Conservation (phyloP, 768 basidiomycete genomes). For the Suillus americanus region DNA sequence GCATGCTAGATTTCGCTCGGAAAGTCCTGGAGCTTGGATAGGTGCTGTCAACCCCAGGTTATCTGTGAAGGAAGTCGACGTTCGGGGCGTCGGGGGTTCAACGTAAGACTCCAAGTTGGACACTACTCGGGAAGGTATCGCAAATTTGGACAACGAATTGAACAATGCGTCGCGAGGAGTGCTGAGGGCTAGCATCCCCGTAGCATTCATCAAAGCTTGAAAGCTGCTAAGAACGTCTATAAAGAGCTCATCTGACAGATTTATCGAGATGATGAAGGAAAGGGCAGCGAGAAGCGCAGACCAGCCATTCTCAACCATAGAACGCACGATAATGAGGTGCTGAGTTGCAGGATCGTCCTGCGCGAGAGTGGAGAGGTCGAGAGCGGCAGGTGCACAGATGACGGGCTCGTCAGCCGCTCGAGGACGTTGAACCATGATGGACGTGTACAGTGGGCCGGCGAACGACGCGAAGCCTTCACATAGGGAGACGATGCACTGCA, state of each 20-base stretch:
- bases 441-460: conserved; percentile 70
- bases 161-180: conserved; percentile 95
- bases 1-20: conserved; percentile 89
- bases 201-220: conserved; percentile 82
- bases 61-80: conserved; percentile 58
- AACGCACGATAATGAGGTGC: conserved; percentile 63
- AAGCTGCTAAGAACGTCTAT: conserved; percentile 80
- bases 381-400: conserved; percentile 69
- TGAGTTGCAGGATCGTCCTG: conserved; percentile 52
- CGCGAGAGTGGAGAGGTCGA: conserved; percentile 59
- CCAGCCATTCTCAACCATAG: conserved; percentile 88
- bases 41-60: conserved; percentile 60
- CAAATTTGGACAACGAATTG: conserved; percentile 81
- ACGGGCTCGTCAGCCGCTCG: conserved; percentile 61
- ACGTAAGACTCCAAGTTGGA: conserved; percentile 69
- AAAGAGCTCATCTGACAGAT: conserved; percentile 90
- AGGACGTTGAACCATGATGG: conserved; percentile 65
- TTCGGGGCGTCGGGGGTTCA: conserved; percentile 60
- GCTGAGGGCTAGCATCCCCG: conserved; percentile 79
- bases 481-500: conserved; percentile 84
- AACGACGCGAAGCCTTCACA: conserved; percentile 83
- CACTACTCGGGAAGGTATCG: conserved; percentile 86
- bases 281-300: conserved; percentile 88
- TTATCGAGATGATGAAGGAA: conserved; percentile 86
- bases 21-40: conserved; percentile 67